These are phyloP conservation scores for Cercis canadensis DNA, from an alignment of 306 rosid species.

Conservation along the genomic window DNA sequence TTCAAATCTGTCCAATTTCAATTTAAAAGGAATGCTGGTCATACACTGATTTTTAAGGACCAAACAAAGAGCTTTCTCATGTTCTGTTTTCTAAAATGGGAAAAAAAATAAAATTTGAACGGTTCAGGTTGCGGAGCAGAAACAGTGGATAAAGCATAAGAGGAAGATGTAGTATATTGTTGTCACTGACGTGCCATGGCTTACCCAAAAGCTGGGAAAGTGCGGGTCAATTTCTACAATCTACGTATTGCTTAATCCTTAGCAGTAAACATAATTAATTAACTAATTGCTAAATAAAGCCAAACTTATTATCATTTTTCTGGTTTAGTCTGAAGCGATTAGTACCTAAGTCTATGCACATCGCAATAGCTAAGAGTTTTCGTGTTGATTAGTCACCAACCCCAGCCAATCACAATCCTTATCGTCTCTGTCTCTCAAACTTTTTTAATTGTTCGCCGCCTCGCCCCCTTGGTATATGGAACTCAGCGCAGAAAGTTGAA, in stretches of 20 bases:
- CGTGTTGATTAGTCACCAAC: conserved; percentile 35
- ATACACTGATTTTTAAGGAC: too few species aligned
- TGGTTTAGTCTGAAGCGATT: not conserved
- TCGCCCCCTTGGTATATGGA: conserved; percentile 47
- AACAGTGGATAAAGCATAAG: too few species aligned
- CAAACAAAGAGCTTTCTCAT: too few species aligned
- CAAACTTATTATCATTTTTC: not conserved
- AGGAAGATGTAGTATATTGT: too few species aligned
- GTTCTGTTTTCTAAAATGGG: too few species aligned
- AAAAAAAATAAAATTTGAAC: too few species aligned
- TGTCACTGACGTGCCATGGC: conserved; percentile 15
- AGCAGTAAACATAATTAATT: not conserved
- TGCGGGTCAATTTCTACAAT: conserved; percentile 4
- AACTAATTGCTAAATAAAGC: not conserved
- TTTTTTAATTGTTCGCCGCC: conserved; percentile 46
- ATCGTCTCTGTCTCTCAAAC: conserved; percentile 9
- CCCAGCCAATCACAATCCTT: conserved; percentile 37
- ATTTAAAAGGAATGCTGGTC: too few species aligned
- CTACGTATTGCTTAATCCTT: not conserved
- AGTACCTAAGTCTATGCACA: too few species aligned
- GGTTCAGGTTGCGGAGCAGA: too few species aligned
- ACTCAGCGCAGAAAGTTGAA: conserved; percentile 20
- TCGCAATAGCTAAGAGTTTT: conserved; percentile 13
- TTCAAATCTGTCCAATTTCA: too few species aligned
- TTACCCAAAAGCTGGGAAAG: conserved; percentile 31